These are phyloP conservation scores for Alternaria angustiovoidea DNA, from an alignment of 2,329 filamentous ascomycete species.

Conservation along the genomic window DNA sequence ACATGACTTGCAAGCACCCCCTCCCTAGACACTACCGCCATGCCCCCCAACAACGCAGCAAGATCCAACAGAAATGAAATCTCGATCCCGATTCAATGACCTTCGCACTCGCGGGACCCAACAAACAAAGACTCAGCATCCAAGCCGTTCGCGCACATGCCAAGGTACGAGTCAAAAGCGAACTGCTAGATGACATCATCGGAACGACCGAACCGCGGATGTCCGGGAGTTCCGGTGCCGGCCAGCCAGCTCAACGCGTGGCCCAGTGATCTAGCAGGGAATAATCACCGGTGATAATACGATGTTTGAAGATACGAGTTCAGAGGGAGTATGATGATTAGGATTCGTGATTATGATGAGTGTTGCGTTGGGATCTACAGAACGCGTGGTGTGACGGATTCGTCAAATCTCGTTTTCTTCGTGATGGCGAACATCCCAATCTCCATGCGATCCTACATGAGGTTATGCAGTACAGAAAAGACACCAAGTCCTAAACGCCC, in stretches of 20 bases:
- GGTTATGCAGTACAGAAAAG: background rate
- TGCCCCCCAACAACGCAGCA: background rate
- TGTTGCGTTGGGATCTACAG: background rate
- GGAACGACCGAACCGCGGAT: background rate
- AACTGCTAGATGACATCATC: background rate
- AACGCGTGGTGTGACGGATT: background rate
- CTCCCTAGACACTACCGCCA: background rate
- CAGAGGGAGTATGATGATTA: background rate
- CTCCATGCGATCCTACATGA: background rate
- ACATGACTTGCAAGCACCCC: background rate
- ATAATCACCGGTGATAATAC: background rate
- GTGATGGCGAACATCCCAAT: background rate
- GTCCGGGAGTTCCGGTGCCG: background rate
- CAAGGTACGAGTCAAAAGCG: background rate
- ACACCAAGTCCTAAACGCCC: slow-evolving; percentile 1
- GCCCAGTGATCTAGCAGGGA: background rate
- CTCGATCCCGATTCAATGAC: background rate
- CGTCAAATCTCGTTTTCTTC: background rate
- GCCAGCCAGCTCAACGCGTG: background rate
- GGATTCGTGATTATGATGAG: background rate
- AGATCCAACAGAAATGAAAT: background rate
- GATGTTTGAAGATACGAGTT: background rate
- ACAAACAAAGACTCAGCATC: background rate
- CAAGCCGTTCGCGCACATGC: background rate
- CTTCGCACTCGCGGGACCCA: background rate